Evolutionary conservation across 108 stramenopile genomes (phyloP), one percentile per base, ranked within the genome.

Genomic region (Cyclotella kingstonii): DNA sequence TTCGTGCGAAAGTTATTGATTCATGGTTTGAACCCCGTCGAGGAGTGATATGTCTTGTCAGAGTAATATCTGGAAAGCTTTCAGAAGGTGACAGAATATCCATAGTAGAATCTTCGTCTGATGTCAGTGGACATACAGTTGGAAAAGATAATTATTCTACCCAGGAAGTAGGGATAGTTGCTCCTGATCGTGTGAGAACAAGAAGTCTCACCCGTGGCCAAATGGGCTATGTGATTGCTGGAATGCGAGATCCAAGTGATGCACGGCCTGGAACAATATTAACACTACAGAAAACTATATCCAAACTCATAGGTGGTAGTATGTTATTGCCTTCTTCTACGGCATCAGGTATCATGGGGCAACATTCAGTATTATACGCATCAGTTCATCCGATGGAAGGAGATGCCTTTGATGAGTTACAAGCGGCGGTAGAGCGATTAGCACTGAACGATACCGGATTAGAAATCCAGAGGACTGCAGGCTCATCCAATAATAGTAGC

Each of bases 151-250:
- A 63, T 28, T 47, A 59, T 57, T 49, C 63, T 76, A 54, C 44
- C 26, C 73, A 75, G 26, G 89, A 90, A 72, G 80, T 97, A n/a
- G 98, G 98, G 12, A 50, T 98, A 36, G 78, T 98, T 15, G 69
- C 84, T 39, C 98, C 98, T 2, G 54, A 82, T 25, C 57, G 78
- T 1, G 53, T 74, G n/a, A 64, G 92, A 25, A 87, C 91, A 11
- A 57, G 76, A 4, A 75, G 42, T 18, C 62, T 98, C 8, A 27
- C 44, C 2, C 52, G 90, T 25, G 96, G 96, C 14, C 91, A 94
- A 66, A 95, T 98, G 85, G 98, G 98, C 34, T 99, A 95, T 67
- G 80, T 96, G 3, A 78, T 93, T 19, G 84, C 85, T 46, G 96
- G 93, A 18, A 77, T 99, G 46, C 75, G 85, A 33, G 90, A 96